Base-by-base conservation (phyloP, 768 basidiomycete species). In the Crucibulum laeve region DNA sequence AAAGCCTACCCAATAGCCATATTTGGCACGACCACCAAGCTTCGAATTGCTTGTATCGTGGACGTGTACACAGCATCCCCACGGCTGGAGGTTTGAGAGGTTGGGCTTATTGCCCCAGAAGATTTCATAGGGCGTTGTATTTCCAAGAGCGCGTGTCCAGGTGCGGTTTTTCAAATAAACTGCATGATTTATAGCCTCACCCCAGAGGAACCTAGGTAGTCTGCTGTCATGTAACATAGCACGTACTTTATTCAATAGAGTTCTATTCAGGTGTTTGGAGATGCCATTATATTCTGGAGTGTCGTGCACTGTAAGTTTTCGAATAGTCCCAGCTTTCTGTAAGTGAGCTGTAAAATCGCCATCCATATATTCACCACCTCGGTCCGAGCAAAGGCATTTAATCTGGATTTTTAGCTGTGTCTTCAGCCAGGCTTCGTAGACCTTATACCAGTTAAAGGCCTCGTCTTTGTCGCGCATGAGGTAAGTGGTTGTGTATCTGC, bases 251-350 rank as follows among this genome's bases (percentile, higher is more conserved):
- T 70, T 61, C 13, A 61, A 0, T 11, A 63, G 46, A 3, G 63
- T 70, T 13, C 58, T 43, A 43, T 70, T 73, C 1, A 48, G 50
- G 2, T 60, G 44, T 48, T 76, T 63, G 0, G 71, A 57, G 4
- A 69, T 47, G 0, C 73, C 68, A 44, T 73, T 71, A 22, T 69
- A 54, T 26, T 62, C 44, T 0, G 64, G 67, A 0, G 62, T 64
- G 42, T 73, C 54, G 10, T 65, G 67, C 0, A 60, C 49, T 0
- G 61, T 71, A 0, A 59, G 52, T 40, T 63, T 52, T 5, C 51
- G 49, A 4, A 43, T 40, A 0, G 64, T 75, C 0, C 77, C 76
- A 4, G 56, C 35, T 0, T 34, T 28, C 2, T 57, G 51, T 3
- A 67, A 52, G 39, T 66, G 48, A 0, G 36, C 3, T 0, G 40